phyloP scores from a whole-genome alignment of 208 protist genomes.

The Crithidia acanthocephali region DNA sequence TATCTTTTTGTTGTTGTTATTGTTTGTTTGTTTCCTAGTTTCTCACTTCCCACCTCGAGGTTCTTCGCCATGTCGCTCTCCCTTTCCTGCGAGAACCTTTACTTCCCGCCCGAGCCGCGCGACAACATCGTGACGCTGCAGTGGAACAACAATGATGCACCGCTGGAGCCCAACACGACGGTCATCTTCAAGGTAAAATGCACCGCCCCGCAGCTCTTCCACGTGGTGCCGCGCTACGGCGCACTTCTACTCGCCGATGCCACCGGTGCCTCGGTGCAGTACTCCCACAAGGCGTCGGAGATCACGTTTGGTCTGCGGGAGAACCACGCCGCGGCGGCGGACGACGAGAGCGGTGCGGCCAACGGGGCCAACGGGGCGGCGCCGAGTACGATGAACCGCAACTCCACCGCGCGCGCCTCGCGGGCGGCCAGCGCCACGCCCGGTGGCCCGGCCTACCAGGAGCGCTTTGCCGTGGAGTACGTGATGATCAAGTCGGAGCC shows the following conservation, averaged over 20 bases:
- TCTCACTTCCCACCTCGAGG: neutral
- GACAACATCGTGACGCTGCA: slow-evolving; percentile 71
- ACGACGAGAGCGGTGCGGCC: slow-evolving; percentile 14
- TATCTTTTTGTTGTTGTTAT: neutral
- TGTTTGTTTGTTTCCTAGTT: slow-evolving; percentile 12
- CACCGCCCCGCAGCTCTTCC: slow-evolving; percentile 73
- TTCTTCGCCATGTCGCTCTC: slow-evolving; percentile 54
- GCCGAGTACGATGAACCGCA: neutral
- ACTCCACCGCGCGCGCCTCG: slow-evolving; percentile 5
- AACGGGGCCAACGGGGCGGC: neutral
- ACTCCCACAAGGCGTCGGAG: slow-evolving; percentile 9
- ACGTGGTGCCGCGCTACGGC: slow-evolving; percentile 81
- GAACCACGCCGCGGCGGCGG: slow-evolving; percentile 15
- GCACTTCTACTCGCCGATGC: slow-evolving; percentile 56
- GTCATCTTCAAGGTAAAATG: slow-evolving; percentile 86
- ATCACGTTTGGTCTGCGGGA: slow-evolving; percentile 51
- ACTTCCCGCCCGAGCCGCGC: slow-evolving; percentile 60
- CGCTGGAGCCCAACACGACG: slow-evolving; percentile 42
- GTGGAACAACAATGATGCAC: slow-evolving; percentile 33
- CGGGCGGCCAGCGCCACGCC: slow-evolving; percentile 20
- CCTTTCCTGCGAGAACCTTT: slow-evolving; percentile 63
- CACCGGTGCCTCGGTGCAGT: slow-evolving; percentile 26
- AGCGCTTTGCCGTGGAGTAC: slow-evolving; percentile 76
- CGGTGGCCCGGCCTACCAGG: slow-evolving; percentile 37
- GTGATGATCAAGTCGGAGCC: slow-evolving; percentile 44